Base-by-base conservation (phyloP, 768 basidiomycete species). In the Lanmaoa rubissima region DNA sequence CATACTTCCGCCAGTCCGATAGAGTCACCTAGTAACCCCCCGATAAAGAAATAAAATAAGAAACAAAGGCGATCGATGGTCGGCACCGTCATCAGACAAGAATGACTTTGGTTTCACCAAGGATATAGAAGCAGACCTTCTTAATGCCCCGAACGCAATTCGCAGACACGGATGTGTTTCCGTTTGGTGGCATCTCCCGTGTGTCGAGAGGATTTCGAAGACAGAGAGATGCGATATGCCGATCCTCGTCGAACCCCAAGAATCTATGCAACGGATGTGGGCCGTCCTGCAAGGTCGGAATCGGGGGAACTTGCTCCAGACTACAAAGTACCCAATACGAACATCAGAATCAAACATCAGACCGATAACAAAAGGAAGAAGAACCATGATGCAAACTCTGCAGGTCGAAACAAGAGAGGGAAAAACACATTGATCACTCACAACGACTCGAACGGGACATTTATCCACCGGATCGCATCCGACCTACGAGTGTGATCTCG, bases 391-490 rank as follows among this genome's bases (percentile, higher is more conserved):
- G 24, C 19, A 32, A 14, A 13, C 24, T 39, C 26, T 14, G 10
- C 17, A 10, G 5, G 32, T 13, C 28, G 16, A 10, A 42, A 32
- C n/a, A n/a, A 21, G 19, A 10, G 36, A 45, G 26, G 19, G 6
- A 35, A 53, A 50, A 36, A 49, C 5, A 13, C 11, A 12, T 14
- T n/a, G 28, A 48, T 26, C 3, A 79, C 86, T 81, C 71, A 92
- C 91, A 92, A 93, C 19, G 85, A 80, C 72, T 93, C 91, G 64
- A 92, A 92, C 1, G 90, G 84, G 0, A 92, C 73, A 57, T 88
- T 79, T 0, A 88, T 70, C 82, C 87, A 89, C 55, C 69, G 77
- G 34, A 90, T 79, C 1, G 82, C 77, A 10, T 72, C 61, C 1
- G 81, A 81, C 31, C 61, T 59, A 19, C 65, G 63, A 24, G 78